Conservation (phyloP, 768 basidiomycete species). For the Boletus rufocinnamomeus region DNA sequence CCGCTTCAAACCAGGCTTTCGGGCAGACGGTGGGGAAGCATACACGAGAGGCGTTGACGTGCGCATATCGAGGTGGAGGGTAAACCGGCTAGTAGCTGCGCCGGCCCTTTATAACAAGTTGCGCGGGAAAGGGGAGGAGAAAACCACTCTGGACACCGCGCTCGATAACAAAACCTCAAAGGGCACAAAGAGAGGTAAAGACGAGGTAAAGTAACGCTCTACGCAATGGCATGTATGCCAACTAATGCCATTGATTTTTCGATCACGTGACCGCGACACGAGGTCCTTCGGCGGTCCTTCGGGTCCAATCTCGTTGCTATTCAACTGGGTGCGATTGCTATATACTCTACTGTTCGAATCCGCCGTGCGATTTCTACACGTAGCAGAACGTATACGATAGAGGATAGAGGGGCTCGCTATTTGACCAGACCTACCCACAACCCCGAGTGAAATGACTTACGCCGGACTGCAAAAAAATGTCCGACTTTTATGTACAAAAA, state of each 20-base stretch:
- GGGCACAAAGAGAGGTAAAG: not conserved
- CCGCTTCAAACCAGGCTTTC: slow-evolving; percentile 28
- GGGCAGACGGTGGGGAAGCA: slow-evolving; percentile 10
- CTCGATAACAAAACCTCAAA: not conserved
- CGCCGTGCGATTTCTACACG: too few species aligned
- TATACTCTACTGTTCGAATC: too few species aligned
- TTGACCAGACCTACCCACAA: too few species aligned
- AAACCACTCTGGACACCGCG: not conserved
- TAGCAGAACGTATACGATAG: too few species aligned
- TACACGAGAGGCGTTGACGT: slow-evolving; percentile 17
- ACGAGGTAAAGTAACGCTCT: not conserved
- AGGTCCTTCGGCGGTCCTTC: too few species aligned
- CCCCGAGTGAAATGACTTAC: not conserved
- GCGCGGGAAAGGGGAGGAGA: not conserved
- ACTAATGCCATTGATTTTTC: slow-evolving; percentile 23
- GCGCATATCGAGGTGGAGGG: slow-evolving; percentile 19
- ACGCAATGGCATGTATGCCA: not conserved
- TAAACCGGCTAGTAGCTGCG: not conserved
- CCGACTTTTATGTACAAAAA: not conserved
- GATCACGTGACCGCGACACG: slow-evolving; percentile 32
- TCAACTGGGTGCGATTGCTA: too few species aligned
- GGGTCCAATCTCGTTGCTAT: not conserved
- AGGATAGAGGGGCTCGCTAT: too few species aligned
- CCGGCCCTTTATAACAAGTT: not conserved
- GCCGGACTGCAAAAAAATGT: too few species aligned